Conservation (phyloP, 768 basidiomycete genomes). For the Boletus coccyginus region DNA sequence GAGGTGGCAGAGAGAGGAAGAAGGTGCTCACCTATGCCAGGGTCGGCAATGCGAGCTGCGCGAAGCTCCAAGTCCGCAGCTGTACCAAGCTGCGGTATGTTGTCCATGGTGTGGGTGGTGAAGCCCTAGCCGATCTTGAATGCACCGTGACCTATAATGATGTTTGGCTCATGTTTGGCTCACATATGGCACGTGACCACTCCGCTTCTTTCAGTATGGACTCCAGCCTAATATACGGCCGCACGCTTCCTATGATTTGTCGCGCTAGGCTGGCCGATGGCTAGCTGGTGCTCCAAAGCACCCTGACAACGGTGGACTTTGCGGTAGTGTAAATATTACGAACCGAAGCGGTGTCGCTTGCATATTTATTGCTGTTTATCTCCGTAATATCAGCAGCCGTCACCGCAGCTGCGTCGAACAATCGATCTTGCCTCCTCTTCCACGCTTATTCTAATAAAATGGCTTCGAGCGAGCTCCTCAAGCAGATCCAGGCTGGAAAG, state of each 20-base stretch:
- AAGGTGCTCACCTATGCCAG: conserved; percentile 55
- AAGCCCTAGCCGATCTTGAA: neutral
- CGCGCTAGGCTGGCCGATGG: too few relatives aligned
- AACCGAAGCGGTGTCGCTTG: too few relatives aligned
- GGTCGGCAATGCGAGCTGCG: conserved; percentile 72
- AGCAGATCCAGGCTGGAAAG: conserved; percentile 82
- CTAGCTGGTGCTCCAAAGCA: neutral
- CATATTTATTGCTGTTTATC: conserved; percentile 19
- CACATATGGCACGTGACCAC: conserved; percentile 26
- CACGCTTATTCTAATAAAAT: conserved; percentile 33
- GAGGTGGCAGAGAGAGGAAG: neutral
- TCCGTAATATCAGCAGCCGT: neutral
- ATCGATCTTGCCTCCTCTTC: neutral
- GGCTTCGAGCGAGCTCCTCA: conserved; percentile 74
- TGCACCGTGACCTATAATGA: conserved; percentile 1
- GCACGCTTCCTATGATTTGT: too few relatives aligned
- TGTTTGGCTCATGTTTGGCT: conserved; percentile 34
- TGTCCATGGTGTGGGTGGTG: conserved; percentile 37
- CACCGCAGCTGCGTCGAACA: neutral
- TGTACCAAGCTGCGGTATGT: conserved; percentile 41
- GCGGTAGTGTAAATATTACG: neutral
- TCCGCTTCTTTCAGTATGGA: too few relatives aligned
- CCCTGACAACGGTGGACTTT: too few relatives aligned
- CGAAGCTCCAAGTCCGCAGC: conserved; percentile 66
- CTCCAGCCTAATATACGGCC: too few relatives aligned